Evolutionary conservation across 202 grass and related monocot genomes (phyloP).

Genomic region (Dendrocalamus latiflorus): DNA sequence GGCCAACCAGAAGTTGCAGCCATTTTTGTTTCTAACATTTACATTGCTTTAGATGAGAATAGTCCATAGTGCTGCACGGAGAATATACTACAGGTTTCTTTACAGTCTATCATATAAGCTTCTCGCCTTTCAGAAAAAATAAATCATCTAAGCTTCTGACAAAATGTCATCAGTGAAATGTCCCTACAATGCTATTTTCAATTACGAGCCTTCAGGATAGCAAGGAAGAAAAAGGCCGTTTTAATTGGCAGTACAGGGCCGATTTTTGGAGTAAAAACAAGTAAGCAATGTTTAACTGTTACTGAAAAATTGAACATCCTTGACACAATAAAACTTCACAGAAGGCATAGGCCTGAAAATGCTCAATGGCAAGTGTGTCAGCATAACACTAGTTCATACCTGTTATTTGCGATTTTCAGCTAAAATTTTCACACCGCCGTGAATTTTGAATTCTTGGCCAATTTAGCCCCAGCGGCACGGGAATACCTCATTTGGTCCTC

Average conservation of each 20-base stretch:
- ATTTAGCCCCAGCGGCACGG: no score
- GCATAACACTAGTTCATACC: no score
- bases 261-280: not conserved
- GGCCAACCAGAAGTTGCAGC: not conserved
- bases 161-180: not conserved
- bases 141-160: not conserved
- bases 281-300: not conserved
- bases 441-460: no score
- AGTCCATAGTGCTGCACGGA: not conserved
- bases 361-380: not conserved
- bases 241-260: not conserved
- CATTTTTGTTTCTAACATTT: not conserved
- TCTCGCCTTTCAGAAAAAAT: no score
- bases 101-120: not conserved
- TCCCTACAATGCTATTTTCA: not conserved
- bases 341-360: not conserved
- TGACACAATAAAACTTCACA: not conserved
- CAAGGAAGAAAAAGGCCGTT: not conserved
- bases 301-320: not conserved
- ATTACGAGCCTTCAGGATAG: not conserved
- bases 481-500: no score
- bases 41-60: not conserved
- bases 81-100: not conserved
- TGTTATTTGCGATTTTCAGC: no score
- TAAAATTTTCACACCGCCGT: no score